Conservation (phyloP, 2,329 filamentous ascomycete species). For the Pseudonectria foliicola region DNA sequence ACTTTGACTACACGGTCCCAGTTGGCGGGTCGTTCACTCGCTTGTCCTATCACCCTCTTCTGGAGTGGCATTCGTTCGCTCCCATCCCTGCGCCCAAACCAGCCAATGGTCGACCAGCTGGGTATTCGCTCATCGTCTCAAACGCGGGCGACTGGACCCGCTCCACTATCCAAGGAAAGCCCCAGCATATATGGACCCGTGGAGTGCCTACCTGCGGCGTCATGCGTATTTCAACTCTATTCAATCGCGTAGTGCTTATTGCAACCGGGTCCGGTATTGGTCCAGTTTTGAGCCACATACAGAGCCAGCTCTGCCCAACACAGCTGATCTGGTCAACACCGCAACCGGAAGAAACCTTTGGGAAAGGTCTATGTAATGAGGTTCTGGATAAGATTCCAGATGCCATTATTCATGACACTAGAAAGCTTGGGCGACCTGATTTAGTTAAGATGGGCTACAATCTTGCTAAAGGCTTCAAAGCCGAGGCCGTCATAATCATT, state of each 20-base stretch:
- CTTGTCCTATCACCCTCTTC: conserved; percentile 54
- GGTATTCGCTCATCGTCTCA: conserved; percentile 63
- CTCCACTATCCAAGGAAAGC: conserved; percentile 54
- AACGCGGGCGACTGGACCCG: conserved; percentile 71
- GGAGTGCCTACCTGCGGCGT: conserved; percentile 62
- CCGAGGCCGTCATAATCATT: conserved; percentile 68
- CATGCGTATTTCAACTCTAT: conserved; percentile 58
- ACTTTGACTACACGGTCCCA: conserved; percentile 57
- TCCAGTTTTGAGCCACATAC: conserved; percentile 55
- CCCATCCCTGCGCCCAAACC: conserved; percentile 55
- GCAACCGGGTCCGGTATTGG: conserved; percentile 70
- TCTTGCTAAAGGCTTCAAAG: conserved; percentile 44
- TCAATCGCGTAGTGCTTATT: conserved; percentile 59
- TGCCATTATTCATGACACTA: conserved; percentile 63
- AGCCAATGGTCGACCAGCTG: conserved; percentile 22
- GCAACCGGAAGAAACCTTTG: conserved; percentile 55
- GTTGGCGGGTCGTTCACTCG: conserved; percentile 42
- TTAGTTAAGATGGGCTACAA: conserved; percentile 43
- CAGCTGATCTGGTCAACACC: conserved; percentile 65
- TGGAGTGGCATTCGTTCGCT: conserved; percentile 71
- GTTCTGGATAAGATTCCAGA: conserved; percentile 52
- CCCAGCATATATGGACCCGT: conserved; percentile 57
- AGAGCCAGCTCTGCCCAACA: conserved; percentile 39
- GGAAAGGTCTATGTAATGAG: conserved; percentile 44
- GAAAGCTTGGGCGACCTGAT: conserved; percentile 51